Percentiles rank a stretch among this genome's conserved stretches.
Evolutionary conservation across 768 basidiomycete species (phyloP).

Genomic region (Phaffia australis): DNA sequence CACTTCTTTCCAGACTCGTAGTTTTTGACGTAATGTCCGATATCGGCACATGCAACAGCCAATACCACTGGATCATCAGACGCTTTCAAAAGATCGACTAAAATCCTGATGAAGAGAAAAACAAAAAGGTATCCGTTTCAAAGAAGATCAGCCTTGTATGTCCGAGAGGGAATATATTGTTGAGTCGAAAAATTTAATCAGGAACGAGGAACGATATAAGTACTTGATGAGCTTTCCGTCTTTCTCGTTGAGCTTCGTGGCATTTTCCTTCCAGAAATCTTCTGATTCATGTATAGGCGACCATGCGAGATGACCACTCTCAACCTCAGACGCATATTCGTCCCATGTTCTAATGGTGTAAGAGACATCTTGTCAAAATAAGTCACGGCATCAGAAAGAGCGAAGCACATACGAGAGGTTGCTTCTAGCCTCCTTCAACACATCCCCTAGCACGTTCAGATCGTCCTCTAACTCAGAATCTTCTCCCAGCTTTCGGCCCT

Average conservation of each 20-base stretch:
- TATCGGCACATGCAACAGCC: slow-evolving; percentile 83
- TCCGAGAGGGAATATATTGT: neutral
- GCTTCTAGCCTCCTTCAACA: slow-evolving; percentile 72
- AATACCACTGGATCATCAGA: slow-evolving; percentile 66
- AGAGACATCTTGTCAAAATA: neutral
- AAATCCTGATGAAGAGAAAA: slow-evolving; percentile 44
- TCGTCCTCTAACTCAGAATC: slow-evolving; percentile 95
- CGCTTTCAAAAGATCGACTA: slow-evolving; percentile 59
- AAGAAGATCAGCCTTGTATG: too few relatives aligned
- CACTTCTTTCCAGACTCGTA: slow-evolving; percentile 87
- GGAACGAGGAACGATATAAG: slow-evolving; percentile 21
- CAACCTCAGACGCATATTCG: slow-evolving; percentile 83
- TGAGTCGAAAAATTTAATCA: too few relatives aligned
- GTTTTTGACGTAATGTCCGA: slow-evolving; percentile 88
- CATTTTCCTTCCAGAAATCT: slow-evolving; percentile 97
- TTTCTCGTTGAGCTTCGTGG: slow-evolving; percentile 68
- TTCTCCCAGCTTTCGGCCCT: slow-evolving; percentile 38
- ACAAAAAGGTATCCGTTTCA: too few relatives aligned
- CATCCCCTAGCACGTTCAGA: slow-evolving; percentile 72
- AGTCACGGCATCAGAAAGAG: neutral
- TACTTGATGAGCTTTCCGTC: slow-evolving; percentile 78
- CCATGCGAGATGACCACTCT: slow-evolving; percentile 86
- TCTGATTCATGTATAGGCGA: slow-evolving; percentile 92
- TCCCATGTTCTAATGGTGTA: slow-evolving; percentile 66
- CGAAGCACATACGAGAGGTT: slow-evolving; percentile 64